Base-by-base conservation (phyloP, 2,329 filamentous ascomycete genomes). In the Macroventuria anomochaeta region DNA sequence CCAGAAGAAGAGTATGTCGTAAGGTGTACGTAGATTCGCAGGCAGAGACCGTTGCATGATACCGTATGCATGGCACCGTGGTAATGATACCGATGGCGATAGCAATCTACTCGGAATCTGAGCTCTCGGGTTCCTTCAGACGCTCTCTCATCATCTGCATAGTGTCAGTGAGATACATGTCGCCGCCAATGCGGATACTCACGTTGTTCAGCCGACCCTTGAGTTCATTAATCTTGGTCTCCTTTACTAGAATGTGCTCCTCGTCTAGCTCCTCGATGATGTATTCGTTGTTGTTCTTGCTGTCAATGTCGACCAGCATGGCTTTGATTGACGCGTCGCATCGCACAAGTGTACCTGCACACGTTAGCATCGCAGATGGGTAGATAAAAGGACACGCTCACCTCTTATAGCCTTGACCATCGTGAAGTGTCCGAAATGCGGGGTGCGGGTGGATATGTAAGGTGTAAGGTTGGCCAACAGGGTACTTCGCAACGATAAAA, bases 311-410 rank as follows among this genome's bases (percentile, higher is more conserved):
- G 64, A 90, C 80, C 68, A 93, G 88, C 79, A 93, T 91, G 59
- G 90, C 89, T 76, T 92, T 93, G 81, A 93, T 92, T 37, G 88
- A 90, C n/a, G 90, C 88, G 71, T 93, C 90, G 76, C 88, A 91
- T 75, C 91, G 85, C 75, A 93, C 86, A 60, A 93, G 82, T 23
- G 90, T 87, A 58, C 89, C 89, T 81, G 56, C 2, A 2, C 4
- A 12, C 18, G 6, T 55, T 7, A 55, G 53, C 26, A 38, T 37
- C 5, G 23, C 10, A 37, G 8, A 29, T 8, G 13, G 11, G 21
- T 23, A 32, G 3, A 31, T 12, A 26, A n/a, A 10, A 58, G 25
- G 33, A 7, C 18, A 10, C 1, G 40, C 41, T 25, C 65, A 83
- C 83, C 83, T 80, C 80, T 77, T 34, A 84, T 82, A 55, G 83